Conservation (phyloP, 495 filamentous ascomycete species). For the Tetracladium marchalianum region DNA sequence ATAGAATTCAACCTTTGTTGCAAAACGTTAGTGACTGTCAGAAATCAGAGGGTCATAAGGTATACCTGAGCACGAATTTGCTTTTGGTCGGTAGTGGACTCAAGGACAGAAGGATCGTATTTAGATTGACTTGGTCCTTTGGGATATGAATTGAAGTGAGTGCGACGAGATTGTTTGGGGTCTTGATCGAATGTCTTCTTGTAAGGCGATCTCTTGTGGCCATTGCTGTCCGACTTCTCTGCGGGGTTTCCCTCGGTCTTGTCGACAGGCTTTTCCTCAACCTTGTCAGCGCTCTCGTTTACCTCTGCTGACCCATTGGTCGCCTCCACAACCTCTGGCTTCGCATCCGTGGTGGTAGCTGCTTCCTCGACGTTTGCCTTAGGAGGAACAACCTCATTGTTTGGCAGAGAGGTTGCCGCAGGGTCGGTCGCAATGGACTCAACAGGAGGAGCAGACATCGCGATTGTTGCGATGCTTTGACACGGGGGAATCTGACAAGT, state of each 20-base stretch:
- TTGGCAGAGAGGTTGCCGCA: constrained; percentile 19
- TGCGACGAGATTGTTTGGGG: not conserved
- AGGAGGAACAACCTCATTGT: constrained; percentile 19
- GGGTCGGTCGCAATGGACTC: constrained; percentile 12
- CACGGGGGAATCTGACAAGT: too few species aligned
- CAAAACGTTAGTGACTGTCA: constrained; percentile 2
- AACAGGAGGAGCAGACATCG: constrained; percentile 9
- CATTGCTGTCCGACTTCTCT: not conserved
- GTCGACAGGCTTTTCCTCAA: not conserved
- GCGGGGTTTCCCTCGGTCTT: constrained; percentile 8
- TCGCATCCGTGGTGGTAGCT: not conserved
- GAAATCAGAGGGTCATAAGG: constrained; percentile 2
- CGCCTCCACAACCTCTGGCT: constrained; percentile 1
- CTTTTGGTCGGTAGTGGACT: constrained; percentile 59
- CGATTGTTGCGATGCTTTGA: not conserved
- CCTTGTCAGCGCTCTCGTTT: not conserved
- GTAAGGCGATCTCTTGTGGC: not conserved
- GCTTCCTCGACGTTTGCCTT: constrained; percentile 5
- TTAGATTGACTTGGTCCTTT: constrained; percentile 38
- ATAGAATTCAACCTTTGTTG: constrained; percentile 84
- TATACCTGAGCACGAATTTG: constrained; percentile 72
- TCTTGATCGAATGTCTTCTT: not conserved
- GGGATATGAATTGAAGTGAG: not conserved
- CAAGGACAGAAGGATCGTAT: constrained; percentile 52
- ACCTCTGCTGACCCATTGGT: constrained; percentile 9